A percentile compares a stretch with the other conserved stretches of the same genome.
These are phyloP conservation scores for Diaporthe ilicicola DNA, from an alignment of 2,329 filamentous ascomycete genomes.

Conservation along the genomic window DNA sequence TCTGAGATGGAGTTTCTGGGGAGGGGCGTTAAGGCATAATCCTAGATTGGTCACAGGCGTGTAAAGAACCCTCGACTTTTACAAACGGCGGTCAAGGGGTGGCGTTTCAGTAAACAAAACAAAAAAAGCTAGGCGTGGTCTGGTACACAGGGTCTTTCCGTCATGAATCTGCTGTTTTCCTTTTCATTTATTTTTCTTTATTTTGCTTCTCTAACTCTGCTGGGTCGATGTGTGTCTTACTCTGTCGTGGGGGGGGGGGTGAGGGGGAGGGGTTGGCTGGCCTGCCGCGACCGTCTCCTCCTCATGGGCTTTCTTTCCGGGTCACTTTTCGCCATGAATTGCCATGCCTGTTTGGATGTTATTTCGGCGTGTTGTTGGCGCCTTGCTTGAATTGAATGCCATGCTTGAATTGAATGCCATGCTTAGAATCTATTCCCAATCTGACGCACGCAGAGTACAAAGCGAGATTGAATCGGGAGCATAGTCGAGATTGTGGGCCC, in stretches of 20 bases:
- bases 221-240: neutral
- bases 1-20: conserved; percentile 11
- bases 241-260: too few relatives aligned
- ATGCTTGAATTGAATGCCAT: neutral
- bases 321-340: neutral
- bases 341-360: neutral
- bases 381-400: neutral
- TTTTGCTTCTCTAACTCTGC: neutral
- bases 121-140: conserved; percentile 1
- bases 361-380: neutral
- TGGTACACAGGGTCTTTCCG: conserved; percentile 1
- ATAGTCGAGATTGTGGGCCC: conserved; percentile 1
- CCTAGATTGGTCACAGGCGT: neutral
- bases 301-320: neutral
- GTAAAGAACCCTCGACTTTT: neutral
- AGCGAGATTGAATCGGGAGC: neutral
- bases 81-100: conserved; percentile 12
- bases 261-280: conserved; percentile 13
- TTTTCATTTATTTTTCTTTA: neutral
- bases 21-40: neutral
- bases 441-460: neutral
- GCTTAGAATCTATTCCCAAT: neutral
- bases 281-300: neutral
- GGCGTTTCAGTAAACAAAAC: conserved; percentile 25
- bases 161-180: conserved; percentile 6